These are phyloP conservation scores for Conringia planisiliqua DNA, from an alignment of 345 rosid genomes.

Conservation along the genomic window DNA sequence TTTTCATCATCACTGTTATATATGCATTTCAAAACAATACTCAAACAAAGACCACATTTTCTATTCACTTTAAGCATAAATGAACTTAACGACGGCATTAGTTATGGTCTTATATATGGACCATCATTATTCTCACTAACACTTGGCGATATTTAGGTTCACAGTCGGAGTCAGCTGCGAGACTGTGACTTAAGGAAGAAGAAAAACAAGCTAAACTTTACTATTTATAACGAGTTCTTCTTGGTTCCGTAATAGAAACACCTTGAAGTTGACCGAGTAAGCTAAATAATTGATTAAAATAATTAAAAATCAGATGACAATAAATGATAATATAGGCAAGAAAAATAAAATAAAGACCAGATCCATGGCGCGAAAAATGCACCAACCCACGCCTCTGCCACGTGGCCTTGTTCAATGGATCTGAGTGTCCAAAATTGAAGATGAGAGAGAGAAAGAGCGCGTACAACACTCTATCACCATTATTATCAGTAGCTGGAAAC, in stretches of 20 bases:
- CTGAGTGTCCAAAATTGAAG: conserved; percentile 17
- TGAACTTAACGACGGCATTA: too few relatives aligned
- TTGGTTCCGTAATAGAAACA: background rate
- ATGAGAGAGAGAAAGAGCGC: background rate
- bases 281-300: background rate
- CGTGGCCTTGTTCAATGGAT: conserved; percentile 33
- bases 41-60: too few relatives aligned
- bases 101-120: too few relatives aligned
- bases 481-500: conserved; percentile 5
- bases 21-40: too few relatives aligned
- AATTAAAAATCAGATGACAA: conserved; percentile 21
- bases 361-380: conserved; percentile 34
- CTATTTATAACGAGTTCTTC: background rate
- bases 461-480: conserved; percentile 5
- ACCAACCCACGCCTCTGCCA: conserved; percentile 31
- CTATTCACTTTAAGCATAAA: too few relatives aligned
- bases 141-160: too few relatives aligned
- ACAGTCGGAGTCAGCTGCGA: background rate
- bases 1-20: too few relatives aligned
- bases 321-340: conserved; percentile 3
- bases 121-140: too few relatives aligned
- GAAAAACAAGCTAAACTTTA: background rate
- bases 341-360: background rate
- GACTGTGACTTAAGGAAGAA: background rate
- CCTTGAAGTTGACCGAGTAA: conserved; percentile 16